Evolutionary conservation across 1,139 yeast genomes (phyloP).

Genomic region (Yamadazyma triangularis): DNA sequence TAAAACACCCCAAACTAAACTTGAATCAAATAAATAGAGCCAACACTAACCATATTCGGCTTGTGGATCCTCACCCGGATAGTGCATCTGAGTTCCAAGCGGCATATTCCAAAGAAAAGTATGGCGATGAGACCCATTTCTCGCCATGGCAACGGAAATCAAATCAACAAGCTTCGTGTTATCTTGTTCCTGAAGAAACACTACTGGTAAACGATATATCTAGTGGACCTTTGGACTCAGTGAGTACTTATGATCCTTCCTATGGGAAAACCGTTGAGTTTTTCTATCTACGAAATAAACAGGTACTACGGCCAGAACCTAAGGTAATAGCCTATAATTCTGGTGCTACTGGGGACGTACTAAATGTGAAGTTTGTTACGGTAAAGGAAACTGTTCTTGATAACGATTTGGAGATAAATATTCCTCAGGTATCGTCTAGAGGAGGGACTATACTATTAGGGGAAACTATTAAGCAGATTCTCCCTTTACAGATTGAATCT

Average conservation of each 20-base stretch:
- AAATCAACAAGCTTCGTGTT: background rate
- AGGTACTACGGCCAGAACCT: slow-evolving; percentile 4
- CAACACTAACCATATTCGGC: background rate
- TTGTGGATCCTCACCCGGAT: background rate
- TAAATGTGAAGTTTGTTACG: slow-evolving; percentile 8
- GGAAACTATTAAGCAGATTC: slow-evolving; percentile 39
- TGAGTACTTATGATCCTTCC: slow-evolving; percentile 35
- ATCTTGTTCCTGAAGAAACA: slow-evolving; percentile 21
- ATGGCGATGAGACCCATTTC: too few relatives aligned
- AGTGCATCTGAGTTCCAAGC: too few relatives aligned
- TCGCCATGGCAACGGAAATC: background rate
- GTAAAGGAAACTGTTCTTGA: slow-evolving; percentile 2
- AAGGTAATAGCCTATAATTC: slow-evolving; percentile 30
- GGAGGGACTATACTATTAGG: too few relatives aligned
- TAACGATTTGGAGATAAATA: background rate
- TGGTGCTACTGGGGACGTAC: slow-evolving; percentile 24
- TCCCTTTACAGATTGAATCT: slow-evolving; percentile 3
- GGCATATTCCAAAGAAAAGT: too few relatives aligned
- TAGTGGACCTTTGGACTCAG: slow-evolving; percentile 15
- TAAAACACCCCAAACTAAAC: slow-evolving; percentile 2
- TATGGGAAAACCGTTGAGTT: slow-evolving; percentile 21
- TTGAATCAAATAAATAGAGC: slow-evolving; percentile 5
- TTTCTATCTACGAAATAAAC: slow-evolving; percentile 14
- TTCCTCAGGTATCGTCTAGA: background rate
- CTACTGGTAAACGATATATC: slow-evolving; percentile 20